Conservation (phyloP, 257 asterid species). For the Petunia secreta region DNA sequence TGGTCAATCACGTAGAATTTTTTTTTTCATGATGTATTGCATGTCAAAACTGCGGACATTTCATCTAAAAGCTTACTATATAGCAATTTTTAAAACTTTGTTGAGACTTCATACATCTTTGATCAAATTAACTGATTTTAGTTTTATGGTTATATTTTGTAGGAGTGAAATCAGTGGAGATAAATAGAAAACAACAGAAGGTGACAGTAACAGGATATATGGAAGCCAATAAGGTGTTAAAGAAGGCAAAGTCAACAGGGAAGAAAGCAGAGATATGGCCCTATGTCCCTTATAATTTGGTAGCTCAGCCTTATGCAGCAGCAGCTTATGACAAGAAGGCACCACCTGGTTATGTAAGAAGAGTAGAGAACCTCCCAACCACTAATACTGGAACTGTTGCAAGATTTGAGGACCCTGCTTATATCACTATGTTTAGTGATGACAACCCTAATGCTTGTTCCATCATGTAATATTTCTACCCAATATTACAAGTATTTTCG, state of each 20-base stretch:
- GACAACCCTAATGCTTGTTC: constrained; percentile 90
- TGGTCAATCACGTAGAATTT: too few species aligned
- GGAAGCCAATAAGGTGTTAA: constrained; percentile 72
- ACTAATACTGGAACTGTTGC: constrained; percentile 30
- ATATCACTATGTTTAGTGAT: constrained; percentile 73
- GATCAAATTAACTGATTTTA: neutral
- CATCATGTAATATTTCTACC: constrained; percentile 51
- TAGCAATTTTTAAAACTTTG: too few species aligned
- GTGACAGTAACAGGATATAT: constrained; percentile 76
- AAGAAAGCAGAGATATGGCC: constrained; percentile 94
- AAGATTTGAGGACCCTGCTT: constrained; percentile 63
- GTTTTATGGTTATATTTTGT: neutral
- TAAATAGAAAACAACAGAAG: constrained; percentile 80
- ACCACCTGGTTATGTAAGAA: constrained; percentile 81
- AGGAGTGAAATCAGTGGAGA: constrained; percentile 85
- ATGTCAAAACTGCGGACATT: too few species aligned
- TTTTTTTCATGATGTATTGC: too few species aligned
- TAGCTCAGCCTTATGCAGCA: constrained; percentile 83
- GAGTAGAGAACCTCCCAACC: constrained; percentile 46
- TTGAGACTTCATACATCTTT: neutral
- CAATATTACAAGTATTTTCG: neutral
- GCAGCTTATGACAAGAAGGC: constrained; percentile 85
- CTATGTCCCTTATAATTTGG: constrained; percentile 79
- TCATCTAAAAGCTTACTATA: too few species aligned
- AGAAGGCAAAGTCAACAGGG: constrained; percentile 81